Evolutionary conservation across 1,139 yeast species (phyloP), one percentile per base, ranked within the genome.

Genomic region (Taiozyma sp.): DNA sequence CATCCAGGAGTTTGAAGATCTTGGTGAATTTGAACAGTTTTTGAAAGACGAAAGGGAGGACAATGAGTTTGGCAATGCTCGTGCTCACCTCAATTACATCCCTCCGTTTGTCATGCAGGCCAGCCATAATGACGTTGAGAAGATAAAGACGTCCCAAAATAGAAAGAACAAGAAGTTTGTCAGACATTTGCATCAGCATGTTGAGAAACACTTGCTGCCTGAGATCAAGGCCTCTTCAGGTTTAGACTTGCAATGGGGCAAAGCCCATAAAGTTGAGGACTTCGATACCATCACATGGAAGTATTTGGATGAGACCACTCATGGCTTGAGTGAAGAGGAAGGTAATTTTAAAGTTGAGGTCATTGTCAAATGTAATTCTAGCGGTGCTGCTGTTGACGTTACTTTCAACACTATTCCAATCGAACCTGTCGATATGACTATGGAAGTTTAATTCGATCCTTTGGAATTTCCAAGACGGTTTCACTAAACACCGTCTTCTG

Each of bases 11-110:
- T 86, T 86, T 68, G 92, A 86, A 48, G 86, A 81, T 54, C 70
- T 86, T 59, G 75, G 73, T 19, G 74, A 80, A 23, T 85, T 86
- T 63, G 89, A 84, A 65, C 75, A 76, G 46, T 86, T 74, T 66
- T 73, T 86, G 54, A 76, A 83, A 62, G 89, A 84, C 62, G 91
- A 84, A 64, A 81, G 87, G 13, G 84, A 88, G 80, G 92, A 85
- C 66, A 83, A 85, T 54, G 91, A 84, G 54, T 83, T 78, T 63
- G 87, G 82, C 63, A 79, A 81, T 62, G 73, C 83, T 61, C 87
- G 84, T 65, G 88, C 88, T 48, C 83, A 79, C 58, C 72, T 84
- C 57, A 74, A 74, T 48, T 86, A 86, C 67, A 76, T 80, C 61
- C 93, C 93, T 29, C 92, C 92, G 48, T 86, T 86, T 64, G 80